These are phyloP conservation scores for Penicillium palitans DNA, from an alignment of 2,329 filamentous ascomycete species.

Conservation along the genomic window DNA sequence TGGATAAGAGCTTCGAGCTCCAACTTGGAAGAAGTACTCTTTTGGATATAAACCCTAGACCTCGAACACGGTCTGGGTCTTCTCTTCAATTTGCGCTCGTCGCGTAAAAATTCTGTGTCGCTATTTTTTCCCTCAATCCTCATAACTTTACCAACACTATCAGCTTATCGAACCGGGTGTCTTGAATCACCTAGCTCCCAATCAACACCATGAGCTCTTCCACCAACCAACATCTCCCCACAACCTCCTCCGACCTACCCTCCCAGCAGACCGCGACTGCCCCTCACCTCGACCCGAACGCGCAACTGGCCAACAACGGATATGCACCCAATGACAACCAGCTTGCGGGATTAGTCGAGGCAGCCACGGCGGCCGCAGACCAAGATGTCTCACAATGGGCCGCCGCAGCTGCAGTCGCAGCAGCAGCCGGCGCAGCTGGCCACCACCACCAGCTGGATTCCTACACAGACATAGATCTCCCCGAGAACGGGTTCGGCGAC, in stretches of 20 bases:
- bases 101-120: background rate
- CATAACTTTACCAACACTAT: background rate
- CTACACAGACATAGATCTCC: conserved; percentile 43
- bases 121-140: background rate
- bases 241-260: conserved; percentile 32
- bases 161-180: conserved; percentile 5
- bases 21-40: background rate
- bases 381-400: conserved; percentile 44
- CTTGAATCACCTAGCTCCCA: background rate
- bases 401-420: conserved; percentile 49
- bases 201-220: conserved; percentile 32
- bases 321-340: conserved; percentile 46
- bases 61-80: background rate
- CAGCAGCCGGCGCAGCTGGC: conserved; percentile 49
- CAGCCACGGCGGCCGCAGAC: conserved; percentile 47
- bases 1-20: conserved; percentile 9
- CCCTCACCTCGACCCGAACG: conserved; percentile 34
- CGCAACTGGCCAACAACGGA: conserved; percentile 28
- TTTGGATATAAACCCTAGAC: background rate
- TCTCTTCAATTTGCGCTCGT: background rate
- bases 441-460: conserved; percentile 43
- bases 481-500: conserved; percentile 43
- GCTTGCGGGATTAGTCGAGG: conserved; percentile 48
- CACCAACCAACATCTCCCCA: conserved; percentile 30
- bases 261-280: conserved; percentile 23